Evolutionary conservation across 2,329 filamentous ascomycete genomes (phyloP), one percentile per base, ranked within the genome.

Genomic region (Claviceps pazoutovae): DNA sequence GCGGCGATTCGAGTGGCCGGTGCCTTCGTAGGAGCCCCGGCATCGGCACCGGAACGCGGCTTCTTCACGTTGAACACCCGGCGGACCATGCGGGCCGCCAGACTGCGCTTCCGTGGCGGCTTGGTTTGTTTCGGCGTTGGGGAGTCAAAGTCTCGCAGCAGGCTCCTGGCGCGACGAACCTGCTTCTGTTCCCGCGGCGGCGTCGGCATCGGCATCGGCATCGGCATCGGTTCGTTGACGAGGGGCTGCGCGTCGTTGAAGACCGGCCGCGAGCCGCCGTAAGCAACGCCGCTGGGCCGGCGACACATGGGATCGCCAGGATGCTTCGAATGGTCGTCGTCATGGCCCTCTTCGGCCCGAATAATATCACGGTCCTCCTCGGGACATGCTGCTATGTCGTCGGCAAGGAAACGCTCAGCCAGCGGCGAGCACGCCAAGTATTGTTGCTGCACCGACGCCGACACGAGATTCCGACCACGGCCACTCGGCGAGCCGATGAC

Each of bases 211-310:
- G 82, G 65, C 48, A 68, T 30, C 26, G 26, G 26, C 26, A 30
- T 30, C 52, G 82, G 65, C 48, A 68, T 62, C 3, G 73, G 67
- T 47, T 75, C 73, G 17, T 72, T 70, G 14, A 68, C 54, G 14
- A 43, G 19, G 9, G 63, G 63, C 47, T 74, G 72, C 4, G 80
- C 79, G 26, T 87, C 76, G 53, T 87, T 76, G 53, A 94, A 74
- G 4, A 84, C 78, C 3, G 84, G 83, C 51, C 88, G 75, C 1
- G 81, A 76, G 23, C 83, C 83, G 13, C 84, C 85, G 54, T 79
- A 86, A 34, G 84, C 82, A 44, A 93, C 82, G 62, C 83, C 85
- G 58, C 82, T 86, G 1, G 88, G 87, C 46, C 88, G 79, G 51
- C 86, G 80, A 68, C 93, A 95, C 59, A 74, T 74, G 62, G 66